These are phyloP conservation scores for Phlebiopsis flavidoalba DNA, from an alignment of 768 basidiomycete species.

Conservation along the genomic window DNA sequence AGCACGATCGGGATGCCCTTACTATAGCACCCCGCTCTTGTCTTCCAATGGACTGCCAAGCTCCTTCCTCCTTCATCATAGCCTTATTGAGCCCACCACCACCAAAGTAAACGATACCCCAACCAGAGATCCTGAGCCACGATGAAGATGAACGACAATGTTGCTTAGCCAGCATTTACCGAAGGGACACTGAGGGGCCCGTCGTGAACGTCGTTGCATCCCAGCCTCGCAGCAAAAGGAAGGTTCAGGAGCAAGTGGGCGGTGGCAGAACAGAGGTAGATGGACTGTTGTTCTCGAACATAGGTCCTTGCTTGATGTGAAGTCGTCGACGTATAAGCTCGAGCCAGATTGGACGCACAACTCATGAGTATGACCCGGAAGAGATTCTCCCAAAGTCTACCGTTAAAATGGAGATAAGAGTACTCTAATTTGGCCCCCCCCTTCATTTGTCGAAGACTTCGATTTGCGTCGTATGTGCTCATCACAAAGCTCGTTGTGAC, in stretches of 20 bases:
- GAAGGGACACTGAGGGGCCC: conserved; percentile 76
- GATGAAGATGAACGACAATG: conserved; percentile 84
- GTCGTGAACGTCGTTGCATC: conserved; percentile 70
- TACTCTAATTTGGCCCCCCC: conserved; percentile 97
- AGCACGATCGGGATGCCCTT: conserved; percentile 86
- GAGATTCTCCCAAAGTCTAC: conserved; percentile 77
- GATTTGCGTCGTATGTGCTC: conserved; percentile 82
- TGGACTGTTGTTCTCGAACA: background rate
- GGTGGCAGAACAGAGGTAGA: conserved; percentile 40
- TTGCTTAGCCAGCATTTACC: conserved; percentile 89
- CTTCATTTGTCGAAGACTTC: conserved; percentile 99
- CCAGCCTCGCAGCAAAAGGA: conserved; percentile 45
- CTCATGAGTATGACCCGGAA: conserved; percentile 46
- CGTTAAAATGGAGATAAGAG: conserved; percentile 93
- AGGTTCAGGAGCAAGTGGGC: conserved; percentile 89
- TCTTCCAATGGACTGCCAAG: conserved; percentile 56
- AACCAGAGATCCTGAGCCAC: conserved; percentile 65
- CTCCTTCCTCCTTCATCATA: conserved; percentile 39
- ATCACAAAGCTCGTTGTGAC: background rate
- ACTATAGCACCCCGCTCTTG: conserved; percentile 69
- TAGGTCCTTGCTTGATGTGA: no score
- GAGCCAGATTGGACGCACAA: conserved; percentile 52
- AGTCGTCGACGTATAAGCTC: conserved; percentile 26
- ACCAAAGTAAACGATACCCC: conserved; percentile 73
- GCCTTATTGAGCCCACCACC: conserved; percentile 60